Conservation (phyloP, 148 eudicot genomes). For the Talinum fruticosum region DNA sequence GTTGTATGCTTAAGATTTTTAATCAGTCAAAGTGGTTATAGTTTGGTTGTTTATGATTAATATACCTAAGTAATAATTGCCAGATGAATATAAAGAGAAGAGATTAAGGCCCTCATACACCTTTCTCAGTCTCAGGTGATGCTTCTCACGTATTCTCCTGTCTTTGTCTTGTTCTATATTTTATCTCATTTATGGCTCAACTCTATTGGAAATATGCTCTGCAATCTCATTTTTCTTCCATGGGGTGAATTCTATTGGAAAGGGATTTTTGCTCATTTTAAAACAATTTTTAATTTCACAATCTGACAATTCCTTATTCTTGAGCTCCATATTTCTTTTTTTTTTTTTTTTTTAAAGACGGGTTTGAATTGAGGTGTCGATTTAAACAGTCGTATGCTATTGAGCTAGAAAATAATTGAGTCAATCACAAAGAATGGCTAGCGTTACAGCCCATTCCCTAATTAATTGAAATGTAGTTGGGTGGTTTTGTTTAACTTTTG, state of each 20-base stretch:
- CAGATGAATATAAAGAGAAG: slow-evolving; percentile 7
- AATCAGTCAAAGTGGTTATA: slow-evolving; percentile 32
- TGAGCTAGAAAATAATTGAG: no score
- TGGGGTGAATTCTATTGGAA: background rate
- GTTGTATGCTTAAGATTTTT: background rate
- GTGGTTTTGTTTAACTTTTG: no score
- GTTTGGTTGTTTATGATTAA: slow-evolving; percentile 16
- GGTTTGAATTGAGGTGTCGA: no score
- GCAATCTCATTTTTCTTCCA: background rate
- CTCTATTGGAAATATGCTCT: background rate
- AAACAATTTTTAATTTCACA: background rate
- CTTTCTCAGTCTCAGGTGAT: slow-evolving; percentile 1
- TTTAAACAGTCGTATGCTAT: no score
- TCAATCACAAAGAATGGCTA: background rate
- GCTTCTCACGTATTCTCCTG: slow-evolving; percentile 19
- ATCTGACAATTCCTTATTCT: background rate
- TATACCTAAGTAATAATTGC: slow-evolving; percentile 8
- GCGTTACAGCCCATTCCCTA: background rate
- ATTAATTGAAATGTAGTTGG: no score
- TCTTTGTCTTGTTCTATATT: background rate
- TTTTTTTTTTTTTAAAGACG: background rate
- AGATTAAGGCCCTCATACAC: slow-evolving; percentile 2
- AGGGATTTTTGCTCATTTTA: background rate
- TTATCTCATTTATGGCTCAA: background rate
- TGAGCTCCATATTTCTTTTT: background rate